Conservation (phyloP, 2,329 filamentous ascomycete species). For the Penicillium brevicompactum region DNA sequence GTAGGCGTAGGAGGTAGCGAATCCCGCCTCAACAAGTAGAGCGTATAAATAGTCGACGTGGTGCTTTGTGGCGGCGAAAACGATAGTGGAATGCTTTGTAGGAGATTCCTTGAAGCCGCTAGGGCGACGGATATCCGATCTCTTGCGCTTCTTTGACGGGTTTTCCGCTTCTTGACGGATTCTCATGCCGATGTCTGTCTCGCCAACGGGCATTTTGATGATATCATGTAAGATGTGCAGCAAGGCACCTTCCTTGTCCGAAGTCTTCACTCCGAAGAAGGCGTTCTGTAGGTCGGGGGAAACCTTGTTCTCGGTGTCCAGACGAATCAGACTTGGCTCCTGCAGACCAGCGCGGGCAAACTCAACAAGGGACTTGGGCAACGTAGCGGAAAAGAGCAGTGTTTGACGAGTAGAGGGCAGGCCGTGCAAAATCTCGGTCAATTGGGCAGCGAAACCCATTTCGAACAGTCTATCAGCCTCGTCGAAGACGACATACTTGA, state of each 20-base stretch:
- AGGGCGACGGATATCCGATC: constrained; percentile 51
- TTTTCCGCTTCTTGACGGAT: constrained; percentile 50
- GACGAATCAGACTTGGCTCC: constrained; percentile 83
- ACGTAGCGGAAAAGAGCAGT: constrained; percentile 89
- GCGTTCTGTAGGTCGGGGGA: constrained; percentile 94
- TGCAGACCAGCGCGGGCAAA: constrained; percentile 92
- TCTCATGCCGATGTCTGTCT: constrained; percentile 55
- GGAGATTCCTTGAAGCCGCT: constrained; percentile 67
- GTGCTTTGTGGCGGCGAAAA: constrained; percentile 95
- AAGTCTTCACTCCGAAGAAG: constrained; percentile 90
- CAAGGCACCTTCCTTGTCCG: constrained; percentile 90
- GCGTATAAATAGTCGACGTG: constrained; percentile 90
- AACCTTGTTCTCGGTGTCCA: constrained; percentile 94
- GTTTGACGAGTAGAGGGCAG: constrained; percentile 85
- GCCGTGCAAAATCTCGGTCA: constrained; percentile 89
- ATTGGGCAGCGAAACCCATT: constrained; percentile 94
- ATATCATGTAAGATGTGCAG: constrained; percentile 87
- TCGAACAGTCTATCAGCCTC: constrained; percentile 97
- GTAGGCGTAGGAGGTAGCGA: constrained; percentile 90
- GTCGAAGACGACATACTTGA: constrained; percentile 94
- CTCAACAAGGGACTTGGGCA: constrained; percentile 92
- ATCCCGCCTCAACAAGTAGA: constrained; percentile 79
- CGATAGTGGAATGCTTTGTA: constrained; percentile 87
- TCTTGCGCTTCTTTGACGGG: constrained; percentile 50
- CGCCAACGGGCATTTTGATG: constrained; percentile 81